These are phyloP conservation scores for Keithomyces neogunnii DNA, from an alignment of 2,329 filamentous ascomycete species.

Conservation along the genomic window DNA sequence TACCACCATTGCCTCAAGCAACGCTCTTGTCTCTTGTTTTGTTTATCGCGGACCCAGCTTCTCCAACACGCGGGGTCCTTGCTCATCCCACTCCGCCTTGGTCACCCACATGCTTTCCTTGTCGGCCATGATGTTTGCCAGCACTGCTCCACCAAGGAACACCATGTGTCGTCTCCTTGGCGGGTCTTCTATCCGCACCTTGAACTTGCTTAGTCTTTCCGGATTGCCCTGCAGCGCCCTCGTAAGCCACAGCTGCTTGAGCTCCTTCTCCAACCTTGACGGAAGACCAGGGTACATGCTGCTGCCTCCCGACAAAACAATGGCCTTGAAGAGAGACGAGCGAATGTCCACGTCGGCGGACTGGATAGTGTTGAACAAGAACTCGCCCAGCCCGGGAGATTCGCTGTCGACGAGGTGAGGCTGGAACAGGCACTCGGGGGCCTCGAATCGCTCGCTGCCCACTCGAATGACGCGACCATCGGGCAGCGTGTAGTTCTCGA, in stretches of 20 bases:
- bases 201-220: slow-evolving; percentile 95
- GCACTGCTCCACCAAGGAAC: slow-evolving; percentile 92
- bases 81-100: slow-evolving; percentile 94
- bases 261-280: slow-evolving; percentile 90
- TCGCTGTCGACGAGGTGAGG: slow-evolving; percentile 96
- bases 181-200: slow-evolving; percentile 97
- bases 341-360: slow-evolving; percentile 91
- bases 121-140: slow-evolving; percentile 98
- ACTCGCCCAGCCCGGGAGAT: slow-evolving; percentile 91
- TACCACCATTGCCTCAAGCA: background rate
- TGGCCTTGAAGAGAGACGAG: slow-evolving; percentile 89
- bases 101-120: slow-evolving; percentile 99
- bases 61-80: slow-evolving; percentile 74
- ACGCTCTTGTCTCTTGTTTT: background rate
- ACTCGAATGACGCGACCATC: slow-evolving; percentile 95
- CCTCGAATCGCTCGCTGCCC: slow-evolving; percentile 94
- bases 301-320: slow-evolving; percentile 91
- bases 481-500: slow-evolving; percentile 94
- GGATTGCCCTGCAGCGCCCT: slow-evolving; percentile 84
- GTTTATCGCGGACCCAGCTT: slow-evolving; percentile 84
- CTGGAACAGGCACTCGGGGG: slow-evolving; percentile 96
- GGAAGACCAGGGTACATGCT: slow-evolving; percentile 98
- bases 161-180: slow-evolving; percentile 97
- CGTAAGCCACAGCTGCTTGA: slow-evolving; percentile 98
- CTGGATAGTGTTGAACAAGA: slow-evolving; percentile 98